A percentile compares a stretch with the other conserved stretches of the same genome.
Evolutionary conservation across 2,329 filamentous ascomycete genomes (phyloP).

Genomic region (Aureobasidium zeae): DNA sequence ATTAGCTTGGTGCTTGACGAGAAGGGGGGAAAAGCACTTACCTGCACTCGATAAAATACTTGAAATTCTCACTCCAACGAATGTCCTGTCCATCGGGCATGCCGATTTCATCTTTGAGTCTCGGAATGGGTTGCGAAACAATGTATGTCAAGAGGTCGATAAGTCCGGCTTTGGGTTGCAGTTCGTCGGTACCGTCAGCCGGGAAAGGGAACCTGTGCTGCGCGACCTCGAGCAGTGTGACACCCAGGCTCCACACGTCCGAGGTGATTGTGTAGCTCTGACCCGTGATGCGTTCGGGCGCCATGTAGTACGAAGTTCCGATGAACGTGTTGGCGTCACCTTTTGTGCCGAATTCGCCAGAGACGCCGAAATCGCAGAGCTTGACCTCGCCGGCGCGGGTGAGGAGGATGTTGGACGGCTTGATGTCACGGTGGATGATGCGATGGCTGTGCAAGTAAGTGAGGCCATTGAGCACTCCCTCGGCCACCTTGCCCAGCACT

Average conservation of each 20-base stretch:
- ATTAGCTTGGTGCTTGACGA: slow-evolving; percentile 23
- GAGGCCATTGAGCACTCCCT: slow-evolving; percentile 84
- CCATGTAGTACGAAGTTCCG: slow-evolving; percentile 97
- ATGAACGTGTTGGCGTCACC: slow-evolving; percentile 99
- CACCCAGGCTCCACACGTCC: slow-evolving; percentile 95
- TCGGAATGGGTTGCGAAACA: slow-evolving; percentile 88
- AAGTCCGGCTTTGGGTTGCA: slow-evolving; percentile 83
- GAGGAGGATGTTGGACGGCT: slow-evolving; percentile 91
- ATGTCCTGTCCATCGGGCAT: slow-evolving; percentile 58
- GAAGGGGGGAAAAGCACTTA: slow-evolving; percentile 43
- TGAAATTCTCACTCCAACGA: slow-evolving; percentile 94
- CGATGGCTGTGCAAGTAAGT: slow-evolving; percentile 93
- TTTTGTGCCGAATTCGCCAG: slow-evolving; percentile 95
- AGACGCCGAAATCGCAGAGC: slow-evolving; percentile 96
- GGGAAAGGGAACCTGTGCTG: slow-evolving; percentile 98
- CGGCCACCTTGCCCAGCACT: slow-evolving; percentile 90
- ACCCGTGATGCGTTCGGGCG: slow-evolving; percentile 92
- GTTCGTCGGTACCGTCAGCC: slow-evolving; percentile 88
- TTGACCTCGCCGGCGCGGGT: slow-evolving; percentile 91
- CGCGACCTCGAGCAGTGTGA: slow-evolving; percentile 96
- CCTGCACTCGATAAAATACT: slow-evolving; percentile 99
- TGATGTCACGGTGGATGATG: slow-evolving; percentile 98
- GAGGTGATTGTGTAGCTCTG: slow-evolving; percentile 98
- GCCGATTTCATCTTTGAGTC: slow-evolving; percentile 80
- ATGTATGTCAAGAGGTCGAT: slow-evolving; percentile 97